Evolutionary conservation across 2,329 filamentous ascomycete genomes (phyloP).

Genomic region (Pyrenophora seminiperda): DNA sequence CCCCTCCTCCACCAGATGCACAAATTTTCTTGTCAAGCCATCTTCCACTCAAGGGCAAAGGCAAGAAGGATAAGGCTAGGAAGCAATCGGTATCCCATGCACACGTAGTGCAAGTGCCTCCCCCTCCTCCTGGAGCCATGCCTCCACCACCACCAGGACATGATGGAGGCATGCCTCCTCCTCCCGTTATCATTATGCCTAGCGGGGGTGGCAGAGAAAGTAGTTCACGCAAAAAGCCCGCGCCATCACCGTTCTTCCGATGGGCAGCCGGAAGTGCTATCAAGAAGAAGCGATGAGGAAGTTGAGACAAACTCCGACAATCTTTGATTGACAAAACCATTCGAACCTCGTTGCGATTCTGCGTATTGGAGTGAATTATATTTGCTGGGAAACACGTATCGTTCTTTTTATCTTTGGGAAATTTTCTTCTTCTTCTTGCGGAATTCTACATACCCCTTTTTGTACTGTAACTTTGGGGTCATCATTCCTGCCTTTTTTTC

Average conservation of each 20-base stretch:
- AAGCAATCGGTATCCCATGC: constrained; percentile 18
- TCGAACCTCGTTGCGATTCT: not conserved
- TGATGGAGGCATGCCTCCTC: constrained; percentile 14
- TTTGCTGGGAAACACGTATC: too few relatives aligned
- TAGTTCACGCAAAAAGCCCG: constrained; percentile 16
- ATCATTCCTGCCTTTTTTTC: too few relatives aligned
- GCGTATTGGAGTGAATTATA: not conserved
- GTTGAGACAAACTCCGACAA: not conserved
- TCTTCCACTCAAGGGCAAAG: constrained; percentile 21
- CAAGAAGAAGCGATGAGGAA: constrained; percentile 13
- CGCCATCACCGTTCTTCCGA: constrained; percentile 25
- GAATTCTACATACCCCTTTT: too few relatives aligned
- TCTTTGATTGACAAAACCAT: not conserved
- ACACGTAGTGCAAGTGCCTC: constrained; percentile 18
- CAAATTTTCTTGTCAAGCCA: constrained; percentile 19
- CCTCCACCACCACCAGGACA: constrained; percentile 10
- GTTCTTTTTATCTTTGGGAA: too few relatives aligned
- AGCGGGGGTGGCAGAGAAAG: constrained; percentile 5
- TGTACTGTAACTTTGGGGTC: too few relatives aligned
- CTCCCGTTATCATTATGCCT: constrained; percentile 15
- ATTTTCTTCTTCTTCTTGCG: too few relatives aligned
- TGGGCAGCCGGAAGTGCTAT: constrained; percentile 28
- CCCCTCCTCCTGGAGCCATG: constrained; percentile 6
- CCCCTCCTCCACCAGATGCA: constrained; percentile 23
- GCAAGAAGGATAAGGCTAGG: constrained; percentile 20